Base-by-base conservation (phyloP, 257 asterid genomes). In the Scutellaria galericulata region DNA sequence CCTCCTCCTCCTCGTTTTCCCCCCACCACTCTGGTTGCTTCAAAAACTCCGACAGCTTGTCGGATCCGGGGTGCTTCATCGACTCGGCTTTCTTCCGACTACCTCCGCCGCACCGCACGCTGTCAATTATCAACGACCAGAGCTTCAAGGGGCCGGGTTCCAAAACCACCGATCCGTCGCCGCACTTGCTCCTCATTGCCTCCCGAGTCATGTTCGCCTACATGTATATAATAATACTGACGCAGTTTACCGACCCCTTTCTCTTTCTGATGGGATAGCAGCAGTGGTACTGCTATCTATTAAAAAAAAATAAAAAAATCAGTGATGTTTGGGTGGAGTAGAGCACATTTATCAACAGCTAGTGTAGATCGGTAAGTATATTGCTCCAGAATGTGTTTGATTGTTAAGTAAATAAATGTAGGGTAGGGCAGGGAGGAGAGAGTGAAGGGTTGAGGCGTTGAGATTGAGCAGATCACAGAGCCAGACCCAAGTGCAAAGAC, bases 31-130 rank as follows among this genome's bases (percentile, higher is more conserved):
- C 87, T n/a, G 94, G 81, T 11, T 81, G 84, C 76, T 85, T 87
- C 74, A 91, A 61, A 5, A 91, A 84, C 78, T 90, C 97, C 67
- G 89, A 84, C 68, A 92, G 57, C 81, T 86, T 86, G 14, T 85
- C 90, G 67, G 96, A 91, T 79, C 89, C 89, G 31, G 70, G 14
- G 5, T 35, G 71, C 46, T 46, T 71, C 55, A 78, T 70, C 24
- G 50, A 51, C 61, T 55, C 81, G 47, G 80, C 60, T 73, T 78
- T 74, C 50, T 78, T 81, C 39, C 44, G 66, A 4, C 52, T 9
- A 18, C 81, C 76, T 59, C 87, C 83, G 67, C 98, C 94, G 80
- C 98, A 88, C 7, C 91, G 83, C 55, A 92, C 81, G 11, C 91
- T 81, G 76, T 90, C 92, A 7, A 92, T 82, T 81, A 92, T 79